phyloP scores from a whole-genome alignment of 2,329 filamentous ascomycete species.

The Lachnum nothofagi region DNA sequence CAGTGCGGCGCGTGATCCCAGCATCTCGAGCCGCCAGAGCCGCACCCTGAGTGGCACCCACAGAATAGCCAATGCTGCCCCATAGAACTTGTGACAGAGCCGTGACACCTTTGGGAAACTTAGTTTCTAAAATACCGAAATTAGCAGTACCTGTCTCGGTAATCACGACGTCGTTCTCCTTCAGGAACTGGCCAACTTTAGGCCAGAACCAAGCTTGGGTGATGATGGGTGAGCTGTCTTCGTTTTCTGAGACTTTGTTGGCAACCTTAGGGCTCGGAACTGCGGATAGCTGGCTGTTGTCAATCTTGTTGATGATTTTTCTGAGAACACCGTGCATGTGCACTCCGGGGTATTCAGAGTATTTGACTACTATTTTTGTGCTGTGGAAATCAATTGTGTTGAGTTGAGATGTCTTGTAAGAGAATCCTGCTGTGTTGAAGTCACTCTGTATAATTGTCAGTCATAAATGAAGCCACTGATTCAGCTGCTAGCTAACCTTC shows the following conservation, averaged over 20 bases:
- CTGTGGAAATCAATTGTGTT: constrained; percentile 79
- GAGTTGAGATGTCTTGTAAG: constrained; percentile 70
- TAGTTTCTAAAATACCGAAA: constrained; percentile 82
- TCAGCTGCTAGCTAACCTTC: constrained; percentile 35
- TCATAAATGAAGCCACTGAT: background rate
- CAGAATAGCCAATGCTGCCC: constrained; percentile 62
- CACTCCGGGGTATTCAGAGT: constrained; percentile 72
- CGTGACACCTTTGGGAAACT: constrained; percentile 71
- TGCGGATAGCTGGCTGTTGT: constrained; percentile 53
- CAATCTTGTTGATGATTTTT: constrained; percentile 59
- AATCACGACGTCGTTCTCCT: constrained; percentile 68
- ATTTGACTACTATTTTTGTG: constrained; percentile 65
- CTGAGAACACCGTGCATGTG: constrained; percentile 73
- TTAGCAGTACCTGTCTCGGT: constrained; percentile 86
- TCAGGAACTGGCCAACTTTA: constrained; percentile 65
- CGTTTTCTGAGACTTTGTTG: constrained; percentile 44
- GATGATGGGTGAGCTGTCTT: constrained; percentile 44
- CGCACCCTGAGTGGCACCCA: constrained; percentile 61
- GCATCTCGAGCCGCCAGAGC: constrained; percentile 69
- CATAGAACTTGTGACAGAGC: constrained; percentile 75
- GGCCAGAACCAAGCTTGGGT: constrained; percentile 76
- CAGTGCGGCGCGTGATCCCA: constrained; percentile 56
- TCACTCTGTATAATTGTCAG: constrained; percentile 51
- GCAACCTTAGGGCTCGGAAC: constrained; percentile 48
- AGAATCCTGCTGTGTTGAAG: constrained; percentile 80